A percentile compares a stretch with the other conserved stretches of the same genome.
Evolutionary conservation across 345 rosid species (phyloP).

Genomic region (Noccaea caerulescens): DNA sequence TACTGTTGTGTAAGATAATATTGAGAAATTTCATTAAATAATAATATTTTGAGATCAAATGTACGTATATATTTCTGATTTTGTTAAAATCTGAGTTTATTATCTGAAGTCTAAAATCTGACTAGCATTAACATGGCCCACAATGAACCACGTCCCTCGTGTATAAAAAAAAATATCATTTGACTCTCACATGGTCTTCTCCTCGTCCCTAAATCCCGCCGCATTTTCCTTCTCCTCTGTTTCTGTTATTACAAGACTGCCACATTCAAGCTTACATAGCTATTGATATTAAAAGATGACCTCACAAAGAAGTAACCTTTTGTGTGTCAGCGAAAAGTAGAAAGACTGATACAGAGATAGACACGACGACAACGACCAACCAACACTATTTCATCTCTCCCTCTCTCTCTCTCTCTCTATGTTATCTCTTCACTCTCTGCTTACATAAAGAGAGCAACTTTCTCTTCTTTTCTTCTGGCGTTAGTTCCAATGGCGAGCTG

Average conservation of each 20-base stretch:
- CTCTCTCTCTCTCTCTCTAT: background rate
- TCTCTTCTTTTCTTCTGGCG: background rate
- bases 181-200: no score
- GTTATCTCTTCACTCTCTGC: conserved; percentile 22
- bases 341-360: conserved; percentile 25
- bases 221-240: background rate
- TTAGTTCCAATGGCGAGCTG: conserved; percentile 58
- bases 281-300: background rate
- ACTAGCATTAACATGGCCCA: conserved; percentile 1
- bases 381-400: conserved; percentile 18
- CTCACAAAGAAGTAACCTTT: background rate
- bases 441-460: conserved; percentile 4
- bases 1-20: background rate
- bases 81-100: no score
- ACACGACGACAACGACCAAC: conserved; percentile 31
- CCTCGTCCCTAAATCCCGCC: background rate
- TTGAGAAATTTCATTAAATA: no score
- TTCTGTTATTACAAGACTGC: conserved; percentile 11
- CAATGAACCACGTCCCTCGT: background rate
- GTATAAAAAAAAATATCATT: no score
- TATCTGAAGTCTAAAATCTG: no score
- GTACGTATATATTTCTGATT: no score
- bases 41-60: no score
- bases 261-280: conserved; percentile 18
- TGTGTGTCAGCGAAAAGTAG: conserved; percentile 17